These are phyloP conservation scores for Fusarium xyrophilum DNA, from an alignment of 2,329 filamentous ascomycete genomes.

Conservation along the genomic window DNA sequence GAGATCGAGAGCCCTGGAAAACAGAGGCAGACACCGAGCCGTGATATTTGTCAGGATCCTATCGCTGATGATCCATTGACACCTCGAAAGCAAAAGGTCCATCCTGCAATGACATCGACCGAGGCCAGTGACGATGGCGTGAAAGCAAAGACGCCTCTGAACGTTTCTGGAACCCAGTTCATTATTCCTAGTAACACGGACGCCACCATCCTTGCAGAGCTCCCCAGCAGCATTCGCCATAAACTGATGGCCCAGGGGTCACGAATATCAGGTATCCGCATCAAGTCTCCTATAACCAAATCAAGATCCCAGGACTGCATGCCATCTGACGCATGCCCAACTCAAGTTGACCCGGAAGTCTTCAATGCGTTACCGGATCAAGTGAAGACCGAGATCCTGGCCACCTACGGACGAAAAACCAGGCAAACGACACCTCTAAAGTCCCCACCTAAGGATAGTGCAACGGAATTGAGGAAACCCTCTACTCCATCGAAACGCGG, in stretches of 20 bases:
- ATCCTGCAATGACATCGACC: constrained; percentile 61
- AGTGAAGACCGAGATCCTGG: constrained; percentile 82
- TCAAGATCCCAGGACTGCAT: constrained; percentile 52
- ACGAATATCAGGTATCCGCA: constrained; percentile 27
- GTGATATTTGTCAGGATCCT: constrained; percentile 53
- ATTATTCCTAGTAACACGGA: constrained; percentile 86
- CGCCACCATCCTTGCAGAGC: constrained; percentile 78
- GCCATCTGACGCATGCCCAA: constrained; percentile 61
- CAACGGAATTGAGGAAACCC: constrained; percentile 59
- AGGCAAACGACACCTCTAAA: constrained; percentile 51
- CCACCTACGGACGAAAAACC: constrained; percentile 64
- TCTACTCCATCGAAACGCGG: constrained; percentile 72
- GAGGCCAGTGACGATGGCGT: constrained; percentile 57
- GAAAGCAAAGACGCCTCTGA: constrained; percentile 72
- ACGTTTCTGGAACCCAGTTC: constrained; percentile 88
- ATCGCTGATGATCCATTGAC: constrained; percentile 63
- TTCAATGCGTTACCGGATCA: constrained; percentile 85
- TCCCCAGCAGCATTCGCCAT: constrained; percentile 82
- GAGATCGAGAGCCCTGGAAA: constrained; percentile 51
- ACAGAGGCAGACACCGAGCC: constrained; percentile 41
- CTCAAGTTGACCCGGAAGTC: constrained; percentile 84
- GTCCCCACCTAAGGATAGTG: constrained; percentile 64
- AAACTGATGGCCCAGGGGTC: constrained; percentile 70
- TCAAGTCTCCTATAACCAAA: constrained; percentile 42
- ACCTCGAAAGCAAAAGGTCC: constrained; percentile 59